Base-by-base conservation (phyloP, 495 filamentous ascomycete species). In the Hyaloscypha variabilis region DNA sequence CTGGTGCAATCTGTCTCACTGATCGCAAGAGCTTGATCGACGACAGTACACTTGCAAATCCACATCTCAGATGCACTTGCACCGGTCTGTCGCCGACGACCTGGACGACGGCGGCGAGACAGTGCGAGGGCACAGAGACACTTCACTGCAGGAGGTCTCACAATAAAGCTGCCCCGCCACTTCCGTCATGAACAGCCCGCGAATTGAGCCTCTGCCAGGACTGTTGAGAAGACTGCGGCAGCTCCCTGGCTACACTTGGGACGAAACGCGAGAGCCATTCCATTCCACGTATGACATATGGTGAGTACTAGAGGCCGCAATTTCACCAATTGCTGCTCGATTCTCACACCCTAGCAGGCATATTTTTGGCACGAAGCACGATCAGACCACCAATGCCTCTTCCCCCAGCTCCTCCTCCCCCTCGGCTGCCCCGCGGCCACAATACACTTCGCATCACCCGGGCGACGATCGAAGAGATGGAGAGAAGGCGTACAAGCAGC, bases 261-360 rank as follows among this genome's bases (percentile, higher is more conserved):
- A 59, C 29, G 34, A 46, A 36, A n/a, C 30, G 11, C 13, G 34
- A n/a, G 21, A 39, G n/a, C 36, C 57, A n/a, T 59, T 59, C 36
- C 57, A 59, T 59, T 59, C 57, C 30, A 39, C 17, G 11, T 59
- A 59, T n/a, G 57, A 59, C 30, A 59, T 59, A 36, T 59, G 57
- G 57, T 59, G 19, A 59, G 57, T 42, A 0, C 14, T 19, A 46
- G 39, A 4, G 39, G 39, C 10, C 13, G 39, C 6, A 17, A 46
- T 8, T 17, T 11, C n/a, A 14, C 28, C 21, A 5, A 39, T n/a
- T 36, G 30, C 30, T 10, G 30, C 6, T 24, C 10, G 10, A 59
- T 36, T 19, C 57, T 59, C 17, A 59, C 30, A n/a, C 23, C 19
- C 11, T 24, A 17, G 6, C 36, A 59, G 57, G 57, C 57, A 59